A percentile compares a stretch with the other conserved stretches of the same genome.
phyloP scores from a whole-genome alignment of 2,329 filamentous ascomycete species.

The Claviceps cyperi region DNA sequence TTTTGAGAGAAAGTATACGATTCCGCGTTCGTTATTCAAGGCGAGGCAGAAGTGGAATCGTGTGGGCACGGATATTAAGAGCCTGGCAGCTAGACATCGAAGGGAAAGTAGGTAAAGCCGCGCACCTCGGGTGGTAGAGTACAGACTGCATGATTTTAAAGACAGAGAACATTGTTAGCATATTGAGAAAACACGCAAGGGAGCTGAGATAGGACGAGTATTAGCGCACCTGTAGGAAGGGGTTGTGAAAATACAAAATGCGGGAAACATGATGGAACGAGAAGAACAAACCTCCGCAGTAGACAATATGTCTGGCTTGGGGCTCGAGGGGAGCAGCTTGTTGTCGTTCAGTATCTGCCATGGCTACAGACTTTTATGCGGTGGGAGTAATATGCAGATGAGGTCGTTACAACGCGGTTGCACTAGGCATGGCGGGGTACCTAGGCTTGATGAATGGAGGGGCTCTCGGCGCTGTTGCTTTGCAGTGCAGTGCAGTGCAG shows the following conservation, averaged over 20 bases:
- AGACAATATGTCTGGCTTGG: conserved; percentile 36
- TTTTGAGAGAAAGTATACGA: neutral
- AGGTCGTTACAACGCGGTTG: neutral
- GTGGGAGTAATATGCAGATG: neutral
- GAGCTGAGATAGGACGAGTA: neutral
- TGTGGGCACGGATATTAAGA: neutral
- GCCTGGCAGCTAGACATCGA: neutral
- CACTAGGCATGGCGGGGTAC: neutral
- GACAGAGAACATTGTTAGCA: conserved; percentile 2
- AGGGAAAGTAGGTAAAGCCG: neutral
- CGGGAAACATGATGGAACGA: neutral
- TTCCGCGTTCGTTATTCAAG: neutral
- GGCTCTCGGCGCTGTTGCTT: neutral
- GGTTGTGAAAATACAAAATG: neutral
- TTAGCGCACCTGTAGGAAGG: neutral
- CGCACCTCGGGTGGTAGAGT: conserved; percentile 50
- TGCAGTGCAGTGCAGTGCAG: neutral
- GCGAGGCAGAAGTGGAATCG: neutral
- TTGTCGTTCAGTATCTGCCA: conserved; percentile 40
- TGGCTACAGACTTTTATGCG: conserved; percentile 18
- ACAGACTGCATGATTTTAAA: conserved; percentile 34
- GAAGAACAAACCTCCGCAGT: conserved; percentile 41
- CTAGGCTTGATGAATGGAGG: neutral
- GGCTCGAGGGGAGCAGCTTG: conserved; percentile 29
- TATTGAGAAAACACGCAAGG: neutral